phyloP scores from a whole-genome alignment of 805 yeast species.

The Candida alai region DNA sequence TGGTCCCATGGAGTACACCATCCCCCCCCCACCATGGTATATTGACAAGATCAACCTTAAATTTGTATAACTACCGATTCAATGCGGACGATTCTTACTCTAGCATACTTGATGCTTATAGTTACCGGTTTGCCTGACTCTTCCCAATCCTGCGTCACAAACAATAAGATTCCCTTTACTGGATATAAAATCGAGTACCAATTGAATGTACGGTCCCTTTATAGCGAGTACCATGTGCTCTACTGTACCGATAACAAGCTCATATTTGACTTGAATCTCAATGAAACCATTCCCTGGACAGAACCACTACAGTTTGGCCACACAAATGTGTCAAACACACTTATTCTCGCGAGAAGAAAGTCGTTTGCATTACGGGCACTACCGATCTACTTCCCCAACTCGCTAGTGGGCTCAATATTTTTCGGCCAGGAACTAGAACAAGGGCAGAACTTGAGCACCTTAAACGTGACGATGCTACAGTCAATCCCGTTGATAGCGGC shows the following conservation, averaged over 20 bases:
- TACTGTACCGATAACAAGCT: constrained; percentile 29
- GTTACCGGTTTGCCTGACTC: constrained; percentile 9
- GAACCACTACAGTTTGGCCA: constrained; percentile 10
- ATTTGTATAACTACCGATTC: too few relatives aligned
- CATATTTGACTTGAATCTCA: constrained; percentile 16
- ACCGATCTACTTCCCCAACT: constrained; percentile 25
- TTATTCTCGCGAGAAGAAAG: constrained; percentile 20
- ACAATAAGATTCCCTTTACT: constrained; percentile 14
- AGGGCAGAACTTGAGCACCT: not conserved
- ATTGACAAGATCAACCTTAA: too few relatives aligned
- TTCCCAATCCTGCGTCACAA: constrained; percentile 10
- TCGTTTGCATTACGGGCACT: constrained; percentile 17
- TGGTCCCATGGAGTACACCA: too few relatives aligned
- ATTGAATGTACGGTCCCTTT: constrained; percentile 10
- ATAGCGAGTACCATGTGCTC: constrained; percentile 19
- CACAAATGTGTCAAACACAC: constrained; percentile 4
- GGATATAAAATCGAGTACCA: constrained; percentile 30
- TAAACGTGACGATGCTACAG: not conserved
- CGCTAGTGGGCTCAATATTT: constrained; percentile 22
- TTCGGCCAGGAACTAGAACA: constrained; percentile 4
- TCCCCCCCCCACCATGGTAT: too few relatives aligned
- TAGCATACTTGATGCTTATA: too few relatives aligned
- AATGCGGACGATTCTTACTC: too few relatives aligned
- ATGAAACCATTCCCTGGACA: constrained; percentile 24
- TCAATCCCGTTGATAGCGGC: constrained; percentile 25